Conservation (phyloP, 2,329 filamentous ascomycete genomes). For the Exophiala mesophila region DNA sequence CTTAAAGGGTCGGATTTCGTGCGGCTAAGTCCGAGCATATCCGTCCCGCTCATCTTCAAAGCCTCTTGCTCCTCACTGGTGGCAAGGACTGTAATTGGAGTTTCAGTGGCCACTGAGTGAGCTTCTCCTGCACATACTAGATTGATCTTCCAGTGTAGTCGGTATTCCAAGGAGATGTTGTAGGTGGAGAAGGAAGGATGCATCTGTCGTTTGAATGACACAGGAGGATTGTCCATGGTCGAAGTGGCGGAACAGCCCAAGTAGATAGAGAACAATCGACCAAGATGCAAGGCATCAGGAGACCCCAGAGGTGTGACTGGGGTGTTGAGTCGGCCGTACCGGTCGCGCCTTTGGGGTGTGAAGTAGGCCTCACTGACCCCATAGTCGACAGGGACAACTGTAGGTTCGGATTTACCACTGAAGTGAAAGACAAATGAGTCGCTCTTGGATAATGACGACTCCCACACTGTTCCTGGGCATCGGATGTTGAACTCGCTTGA, state of each 20-base stretch:
- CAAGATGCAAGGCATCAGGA: constrained; percentile 1
- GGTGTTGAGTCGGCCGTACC: background rate
- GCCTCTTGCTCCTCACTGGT: constrained; percentile 5
- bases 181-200: constrained; percentile 5
- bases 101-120: background rate
- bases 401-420: background rate
- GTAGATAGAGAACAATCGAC: background rate
- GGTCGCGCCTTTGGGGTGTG: background rate
- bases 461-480: constrained; percentile 1
- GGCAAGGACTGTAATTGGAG: background rate
- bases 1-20: background rate
- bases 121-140: constrained; percentile 1
- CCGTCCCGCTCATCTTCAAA: background rate
- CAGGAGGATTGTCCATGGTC: background rate
- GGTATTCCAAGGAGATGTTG: constrained; percentile 3
- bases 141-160: constrained; percentile 2
- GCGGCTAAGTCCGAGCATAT: background rate
- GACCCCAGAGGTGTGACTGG: background rate
- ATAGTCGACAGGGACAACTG: background rate
- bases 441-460: background rate
- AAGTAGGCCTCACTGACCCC: background rate
- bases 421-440: background rate
- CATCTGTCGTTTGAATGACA: constrained; percentile 2
- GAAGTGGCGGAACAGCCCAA: constrained; percentile 1
- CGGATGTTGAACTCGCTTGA: background rate